phyloP scores from a whole-genome alignment of 371 early-diverging fungal genomes.

The Circinella minor region DNA sequence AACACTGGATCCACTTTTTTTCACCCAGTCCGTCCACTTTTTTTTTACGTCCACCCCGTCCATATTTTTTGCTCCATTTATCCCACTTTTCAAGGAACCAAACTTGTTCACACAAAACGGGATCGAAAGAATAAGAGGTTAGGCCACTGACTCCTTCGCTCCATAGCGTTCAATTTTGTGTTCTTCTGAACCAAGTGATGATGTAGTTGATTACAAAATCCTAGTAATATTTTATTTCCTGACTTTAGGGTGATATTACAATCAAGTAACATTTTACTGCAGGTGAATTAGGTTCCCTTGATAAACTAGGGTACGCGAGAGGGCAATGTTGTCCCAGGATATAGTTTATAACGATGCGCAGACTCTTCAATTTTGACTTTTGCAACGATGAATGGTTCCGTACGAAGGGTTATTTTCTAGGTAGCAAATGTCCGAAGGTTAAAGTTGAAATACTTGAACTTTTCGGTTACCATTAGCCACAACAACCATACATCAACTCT shows the following conservation, averaged over 20 bases:
- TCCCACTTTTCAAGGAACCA: background rate
- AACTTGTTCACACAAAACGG: background rate
- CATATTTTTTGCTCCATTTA: too few relatives aligned
- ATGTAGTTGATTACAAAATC: slow-evolving; percentile 2
- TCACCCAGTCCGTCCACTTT: background rate
- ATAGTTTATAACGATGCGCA: background rate
- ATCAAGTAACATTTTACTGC: background rate
- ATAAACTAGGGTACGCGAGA: background rate
- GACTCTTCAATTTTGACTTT: background rate
- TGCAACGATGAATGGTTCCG: slow-evolving; percentile 1
- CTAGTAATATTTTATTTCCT: background rate
- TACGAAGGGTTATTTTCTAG: background rate
- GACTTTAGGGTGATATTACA: background rate
- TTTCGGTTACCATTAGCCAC: too few relatives aligned
- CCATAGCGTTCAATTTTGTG: background rate
- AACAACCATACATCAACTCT: too few relatives aligned
- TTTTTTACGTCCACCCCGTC: too few relatives aligned
- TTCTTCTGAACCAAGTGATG: slow-evolving; percentile 1
- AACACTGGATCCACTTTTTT: too few relatives aligned
- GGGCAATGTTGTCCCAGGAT: background rate
- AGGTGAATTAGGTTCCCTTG: background rate
- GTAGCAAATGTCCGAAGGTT: too few relatives aligned
- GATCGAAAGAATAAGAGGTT: too few relatives aligned
- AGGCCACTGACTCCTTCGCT: background rate
- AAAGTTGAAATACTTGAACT: too few relatives aligned